phyloP scores from a whole-genome alignment of 2,329 filamentous ascomycete species.

The Elsinoe australis region DNA sequence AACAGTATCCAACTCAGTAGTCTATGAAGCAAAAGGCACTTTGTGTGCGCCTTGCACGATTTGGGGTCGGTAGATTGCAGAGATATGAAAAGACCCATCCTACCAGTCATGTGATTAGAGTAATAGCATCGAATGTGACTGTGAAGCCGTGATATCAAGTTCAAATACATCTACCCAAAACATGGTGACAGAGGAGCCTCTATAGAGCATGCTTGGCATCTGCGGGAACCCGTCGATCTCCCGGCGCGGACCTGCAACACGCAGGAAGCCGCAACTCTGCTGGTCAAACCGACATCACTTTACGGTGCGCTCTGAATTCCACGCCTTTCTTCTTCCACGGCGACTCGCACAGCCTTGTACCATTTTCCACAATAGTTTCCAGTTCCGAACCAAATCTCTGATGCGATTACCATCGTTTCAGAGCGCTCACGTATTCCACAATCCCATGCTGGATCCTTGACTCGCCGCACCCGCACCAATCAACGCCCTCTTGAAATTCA shows the following conservation, averaged over 20 bases:
- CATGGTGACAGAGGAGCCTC: no score
- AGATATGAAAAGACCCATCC: no score
- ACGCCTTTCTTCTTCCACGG: no score
- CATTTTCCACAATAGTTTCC: no score
- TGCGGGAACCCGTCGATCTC: background rate
- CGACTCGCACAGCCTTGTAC: no score
- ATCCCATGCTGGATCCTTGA: constrained; percentile 33
- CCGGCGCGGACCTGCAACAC: constrained; percentile 3
- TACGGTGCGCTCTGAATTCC: background rate
- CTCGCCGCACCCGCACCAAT: constrained; percentile 15
- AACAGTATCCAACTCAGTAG: background rate
- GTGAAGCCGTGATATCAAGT: no score
- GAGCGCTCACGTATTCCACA: constrained; percentile 26
- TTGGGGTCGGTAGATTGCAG: no score
- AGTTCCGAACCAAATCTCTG: constrained; percentile 14
- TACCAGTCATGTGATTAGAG: no score
- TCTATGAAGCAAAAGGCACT: background rate
- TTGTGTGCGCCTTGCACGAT: no score
- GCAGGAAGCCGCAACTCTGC: constrained; percentile 13
- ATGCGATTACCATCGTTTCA: constrained; percentile 30
- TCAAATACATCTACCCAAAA: no score
- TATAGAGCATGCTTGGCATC: background rate
- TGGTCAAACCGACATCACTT: constrained; percentile 1
- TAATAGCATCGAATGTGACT: no score
- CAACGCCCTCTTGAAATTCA: constrained; percentile 8